Conservation (phyloP, 164 flowering plant genomes). For the Litsea cubeba region DNA sequence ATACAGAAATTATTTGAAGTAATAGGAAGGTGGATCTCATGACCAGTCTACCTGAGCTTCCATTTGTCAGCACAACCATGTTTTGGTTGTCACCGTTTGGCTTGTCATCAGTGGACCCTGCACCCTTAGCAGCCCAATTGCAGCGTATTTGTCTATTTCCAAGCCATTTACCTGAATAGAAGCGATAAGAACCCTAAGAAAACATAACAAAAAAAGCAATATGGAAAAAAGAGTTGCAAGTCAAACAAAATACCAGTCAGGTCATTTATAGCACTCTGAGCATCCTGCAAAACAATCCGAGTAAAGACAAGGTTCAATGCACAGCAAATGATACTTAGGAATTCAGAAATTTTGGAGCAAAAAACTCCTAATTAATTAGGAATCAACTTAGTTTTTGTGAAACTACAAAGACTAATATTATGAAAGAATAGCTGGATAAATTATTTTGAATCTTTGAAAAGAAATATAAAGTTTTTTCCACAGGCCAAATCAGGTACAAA, state of each 20-base stretch:
- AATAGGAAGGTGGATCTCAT: background rate
- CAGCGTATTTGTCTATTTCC: slow-evolving; percentile 95
- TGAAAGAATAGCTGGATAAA: too few species aligned
- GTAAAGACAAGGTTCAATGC: background rate
- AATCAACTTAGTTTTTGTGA: background rate
- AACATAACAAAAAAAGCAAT: background rate
- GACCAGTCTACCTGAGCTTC: slow-evolving; percentile 50
- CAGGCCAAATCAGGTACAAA: too few species aligned
- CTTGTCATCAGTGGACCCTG: slow-evolving; percentile 68
- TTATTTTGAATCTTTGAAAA: too few species aligned
- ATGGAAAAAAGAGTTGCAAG: background rate
- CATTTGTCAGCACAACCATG: slow-evolving; percentile 80
- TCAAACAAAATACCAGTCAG: slow-evolving; percentile 48
- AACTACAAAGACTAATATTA: too few species aligned
- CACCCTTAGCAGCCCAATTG: slow-evolving; percentile 99
- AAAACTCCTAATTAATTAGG: background rate
- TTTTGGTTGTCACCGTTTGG: slow-evolving; percentile 68
- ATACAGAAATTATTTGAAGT: background rate
- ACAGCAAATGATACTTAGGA: background rate
- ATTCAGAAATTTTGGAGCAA: background rate
- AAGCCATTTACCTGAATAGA: slow-evolving; percentile 86
- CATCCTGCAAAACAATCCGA: slow-evolving; percentile 50
- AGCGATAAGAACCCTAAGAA: slow-evolving; percentile 3
- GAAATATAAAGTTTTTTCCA: too few species aligned
- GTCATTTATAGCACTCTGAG: slow-evolving; percentile 91